Conservation (phyloP, 768 basidiomycete species). For the Podaxis rugospora region DNA sequence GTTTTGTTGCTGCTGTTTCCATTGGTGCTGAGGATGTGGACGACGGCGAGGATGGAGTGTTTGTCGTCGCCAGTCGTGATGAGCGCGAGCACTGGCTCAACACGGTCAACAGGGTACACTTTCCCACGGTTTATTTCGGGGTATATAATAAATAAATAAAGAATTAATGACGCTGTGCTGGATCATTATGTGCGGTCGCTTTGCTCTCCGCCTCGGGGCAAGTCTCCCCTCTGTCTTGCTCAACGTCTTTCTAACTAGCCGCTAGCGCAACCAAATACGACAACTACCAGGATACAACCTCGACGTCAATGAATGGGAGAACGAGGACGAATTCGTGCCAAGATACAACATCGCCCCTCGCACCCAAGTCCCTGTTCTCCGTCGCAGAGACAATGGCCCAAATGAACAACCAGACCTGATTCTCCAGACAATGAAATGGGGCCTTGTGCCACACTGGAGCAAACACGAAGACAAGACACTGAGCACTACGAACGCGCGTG, state of each 20-base stretch:
- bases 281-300: conserved; percentile 38
- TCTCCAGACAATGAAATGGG: conserved; percentile 89
- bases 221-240: background rate
- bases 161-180: background rate
- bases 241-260: conserved; percentile 4
- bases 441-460: conserved; percentile 80
- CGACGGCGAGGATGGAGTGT: conserved; percentile 15
- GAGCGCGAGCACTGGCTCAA: conserved; percentile 1
- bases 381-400: conserved; percentile 31
- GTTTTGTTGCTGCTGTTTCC: conserved; percentile 52
- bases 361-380: conserved; percentile 71
- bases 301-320: conserved; percentile 54
- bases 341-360: conserved; percentile 86
- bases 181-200: conserved; percentile 60
- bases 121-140: conserved; percentile 18
- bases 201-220: conserved; percentile 45
- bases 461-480: conserved; percentile 67
- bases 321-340: conserved; percentile 53
- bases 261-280: conserved; percentile 38
- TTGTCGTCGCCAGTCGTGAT: conserved; percentile 20
- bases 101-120: background rate
- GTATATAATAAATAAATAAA: background rate
- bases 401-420: conserved; percentile 29
- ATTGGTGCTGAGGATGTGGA: conserved; percentile 22
- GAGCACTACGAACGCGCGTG: conserved; percentile 87